Percentiles rank a stretch among this genome's conserved stretches.
Conservation (phyloP, 2,329 filamentous ascomycete genomes). For the Aureobasidium uvarum region DNA sequence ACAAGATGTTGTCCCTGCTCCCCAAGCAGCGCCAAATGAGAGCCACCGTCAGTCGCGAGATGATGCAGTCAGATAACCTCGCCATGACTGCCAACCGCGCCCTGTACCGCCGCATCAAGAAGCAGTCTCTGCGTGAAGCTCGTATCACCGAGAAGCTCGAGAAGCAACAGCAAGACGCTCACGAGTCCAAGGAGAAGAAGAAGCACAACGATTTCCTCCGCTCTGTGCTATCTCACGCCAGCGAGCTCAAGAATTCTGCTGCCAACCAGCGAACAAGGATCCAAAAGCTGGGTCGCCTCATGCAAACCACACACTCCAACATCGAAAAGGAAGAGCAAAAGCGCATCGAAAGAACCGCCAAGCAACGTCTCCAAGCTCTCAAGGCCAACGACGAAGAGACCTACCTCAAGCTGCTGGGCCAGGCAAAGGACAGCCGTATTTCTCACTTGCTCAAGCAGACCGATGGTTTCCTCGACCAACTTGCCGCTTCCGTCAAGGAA, state of each 20-base stretch:
- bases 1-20: conserved; percentile 85
- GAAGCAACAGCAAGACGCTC: conserved; percentile 96
- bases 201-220: conserved; percentile 91
- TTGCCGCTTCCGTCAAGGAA: conserved; percentile 88
- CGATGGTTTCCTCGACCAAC: conserved; percentile 93
- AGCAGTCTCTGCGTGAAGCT: conserved; percentile 91
- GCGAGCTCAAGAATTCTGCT: conserved; percentile 70
- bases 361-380: conserved; percentile 97
- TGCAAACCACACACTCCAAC: conserved; percentile 86
- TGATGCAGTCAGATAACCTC: conserved; percentile 93
- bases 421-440: conserved; percentile 99
- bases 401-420: conserved; percentile 94
- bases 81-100: conserved; percentile 96
- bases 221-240: conserved; percentile 77
- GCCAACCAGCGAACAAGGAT: conserved; percentile 68
- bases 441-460: conserved; percentile 96
- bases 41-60: conserved; percentile 82
- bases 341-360: conserved; percentile 93
- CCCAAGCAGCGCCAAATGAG: conserved; percentile 84
- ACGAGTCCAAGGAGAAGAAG: conserved; percentile 96
- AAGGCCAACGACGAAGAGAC: conserved; percentile 99
- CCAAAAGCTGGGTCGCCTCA: conserved; percentile 83
- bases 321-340: conserved; percentile 99
- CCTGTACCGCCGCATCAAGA: conserved; percentile 91
- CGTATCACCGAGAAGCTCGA: conserved; percentile 98